A percentile compares a stretch with the other conserved stretches of the same genome.
Evolutionary conservation across 2,329 filamentous ascomycete species (phyloP).

Genomic region (Aphanocladium album): DNA sequence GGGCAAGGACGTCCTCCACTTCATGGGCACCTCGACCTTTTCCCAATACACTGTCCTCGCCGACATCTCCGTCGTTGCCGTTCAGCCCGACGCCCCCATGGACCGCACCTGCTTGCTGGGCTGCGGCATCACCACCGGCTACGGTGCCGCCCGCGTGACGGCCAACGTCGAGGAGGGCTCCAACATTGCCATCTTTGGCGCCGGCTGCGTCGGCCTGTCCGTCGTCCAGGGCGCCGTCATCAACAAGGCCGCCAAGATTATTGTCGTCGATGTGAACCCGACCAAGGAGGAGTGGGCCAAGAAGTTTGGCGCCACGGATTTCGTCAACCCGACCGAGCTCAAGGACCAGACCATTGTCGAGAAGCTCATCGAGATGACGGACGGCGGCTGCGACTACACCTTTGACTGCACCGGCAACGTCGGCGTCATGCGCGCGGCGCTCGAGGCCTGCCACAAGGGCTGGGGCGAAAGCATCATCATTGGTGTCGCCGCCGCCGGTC

Average conservation of each 20-base stretch:
- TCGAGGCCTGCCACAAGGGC: constrained; percentile 98
- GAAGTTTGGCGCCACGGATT: constrained; percentile 95
- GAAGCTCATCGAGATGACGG: constrained; percentile 93
- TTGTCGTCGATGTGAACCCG: constrained; percentile 73
- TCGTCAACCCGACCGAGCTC: constrained; percentile 86
- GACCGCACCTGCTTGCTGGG: constrained; percentile 94
- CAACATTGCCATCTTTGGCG: constrained; percentile 88
- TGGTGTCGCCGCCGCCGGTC: constrained; percentile 90
- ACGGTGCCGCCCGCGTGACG: constrained; percentile 91
- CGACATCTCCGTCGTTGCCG: constrained; percentile 95
- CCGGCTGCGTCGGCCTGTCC: constrained; percentile 90
- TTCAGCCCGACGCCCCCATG: constrained; percentile 86
- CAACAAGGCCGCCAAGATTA: constrained; percentile 74
- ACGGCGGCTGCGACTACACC: constrained; percentile 96
- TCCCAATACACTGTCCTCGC: constrained; percentile 98
- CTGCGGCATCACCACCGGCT: constrained; percentile 97
- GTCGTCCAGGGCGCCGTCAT: constrained; percentile 91
- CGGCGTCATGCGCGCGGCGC: constrained; percentile 86
- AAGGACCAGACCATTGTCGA: constrained; percentile 79
- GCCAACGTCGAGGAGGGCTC: constrained; percentile 87
- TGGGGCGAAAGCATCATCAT: constrained; percentile 99
- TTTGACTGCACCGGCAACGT: constrained; percentile 99
- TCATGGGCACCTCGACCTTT: constrained; percentile 99
- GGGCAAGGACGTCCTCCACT: constrained; percentile 92
- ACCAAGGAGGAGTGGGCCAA: constrained; percentile 84